Percentiles rank a stretch among this genome's conserved stretches.
Conservation (phyloP, 768 basidiomycete genomes). For the Russula lepida region DNA sequence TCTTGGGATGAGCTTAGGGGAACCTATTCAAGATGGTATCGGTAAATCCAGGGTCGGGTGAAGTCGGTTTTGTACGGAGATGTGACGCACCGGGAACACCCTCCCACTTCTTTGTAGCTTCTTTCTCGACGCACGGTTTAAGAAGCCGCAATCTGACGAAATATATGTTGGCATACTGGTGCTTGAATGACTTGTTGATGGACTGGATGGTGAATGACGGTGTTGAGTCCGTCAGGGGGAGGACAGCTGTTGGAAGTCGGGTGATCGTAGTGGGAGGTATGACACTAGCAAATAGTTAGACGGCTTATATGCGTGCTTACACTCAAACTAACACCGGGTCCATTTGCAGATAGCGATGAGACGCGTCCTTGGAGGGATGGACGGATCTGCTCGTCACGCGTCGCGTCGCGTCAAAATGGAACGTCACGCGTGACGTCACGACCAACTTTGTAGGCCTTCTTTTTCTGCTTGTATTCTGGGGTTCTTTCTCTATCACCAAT, state of each 20-base stretch:
- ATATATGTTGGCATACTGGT: constrained; percentile 71
- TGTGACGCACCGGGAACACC: constrained; percentile 32
- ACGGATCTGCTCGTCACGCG: not conserved
- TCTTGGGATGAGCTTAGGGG: constrained; percentile 62
- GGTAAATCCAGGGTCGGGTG: not conserved
- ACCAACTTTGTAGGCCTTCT: no score
- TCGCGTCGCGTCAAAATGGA: not conserved
- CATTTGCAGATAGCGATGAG: constrained; percentile 2
- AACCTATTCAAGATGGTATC: constrained; percentile 35
- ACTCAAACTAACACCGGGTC: constrained; percentile 4
- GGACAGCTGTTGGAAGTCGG: constrained; percentile 10
- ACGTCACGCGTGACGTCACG: not conserved
- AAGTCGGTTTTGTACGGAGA: not conserved
- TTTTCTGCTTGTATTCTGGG: no score
- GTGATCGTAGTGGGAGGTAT: not conserved
- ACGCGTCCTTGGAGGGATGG: not conserved
- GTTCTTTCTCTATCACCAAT: no score
- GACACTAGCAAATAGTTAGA: constrained; percentile 9
- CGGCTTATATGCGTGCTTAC: not conserved
- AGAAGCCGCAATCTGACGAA: constrained; percentile 50
- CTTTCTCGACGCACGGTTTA: constrained; percentile 38
- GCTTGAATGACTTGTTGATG: constrained; percentile 46
- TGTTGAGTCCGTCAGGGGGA: constrained; percentile 10
- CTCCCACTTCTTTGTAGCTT: constrained; percentile 46
- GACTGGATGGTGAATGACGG: constrained; percentile 37